Base-by-base conservation (phyloP, 495 filamentous ascomycete species). In the Pseudevernia furfuracea region DNA sequence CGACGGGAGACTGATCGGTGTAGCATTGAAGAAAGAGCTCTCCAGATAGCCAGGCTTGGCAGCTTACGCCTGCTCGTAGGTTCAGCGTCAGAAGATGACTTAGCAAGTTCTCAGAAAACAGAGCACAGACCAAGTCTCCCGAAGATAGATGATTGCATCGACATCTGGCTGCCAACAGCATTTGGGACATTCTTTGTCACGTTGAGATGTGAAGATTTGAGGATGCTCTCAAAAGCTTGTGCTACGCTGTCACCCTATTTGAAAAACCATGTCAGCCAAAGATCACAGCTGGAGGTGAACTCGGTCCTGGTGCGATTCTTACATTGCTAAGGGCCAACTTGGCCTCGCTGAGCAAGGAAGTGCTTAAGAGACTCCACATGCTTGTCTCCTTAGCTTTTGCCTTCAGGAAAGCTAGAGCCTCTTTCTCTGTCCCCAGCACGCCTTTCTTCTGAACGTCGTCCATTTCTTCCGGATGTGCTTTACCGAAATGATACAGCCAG, bases 401-500 rank as follows among this genome's bases (percentile, higher is more conserved):
- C 67, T 96, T 94, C 60, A 98, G 81, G 71, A 92, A 96, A 0
- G 84, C 79, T 6, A 97, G 80, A 1, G 85, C 89, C 66, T 97
- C 92, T 64, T 87, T 87, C 58, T 93, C 89, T 66, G 85, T 87
- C 1, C 88, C 88, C 17, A 91, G 75, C 80, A 90, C 85, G 53
- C 85, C 88, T 65, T 81, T 85, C 48, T 87, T 85, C 46, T 87
- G 85, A 1, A 89, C 78, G 52, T 87, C 83, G 37, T 81, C 82
- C 68, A 93, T 85, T 53, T 92, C 81, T 56, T 84, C 80, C 0
- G 92, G 91, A 72, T 95, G 91, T 0, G 89, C 84, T 70, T 91
- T 88, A 37, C 87, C 87, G 69, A 98, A 93, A 72, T 97, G 92
- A 73, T 95, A 94, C n/a, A 97, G 80, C 95, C 94, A 98, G 72